Evolutionary conservation across 2,329 filamentous ascomycete species (phyloP), one percentile per base, ranked within the genome.

Genomic region (Botrytis galanthina): DNA sequence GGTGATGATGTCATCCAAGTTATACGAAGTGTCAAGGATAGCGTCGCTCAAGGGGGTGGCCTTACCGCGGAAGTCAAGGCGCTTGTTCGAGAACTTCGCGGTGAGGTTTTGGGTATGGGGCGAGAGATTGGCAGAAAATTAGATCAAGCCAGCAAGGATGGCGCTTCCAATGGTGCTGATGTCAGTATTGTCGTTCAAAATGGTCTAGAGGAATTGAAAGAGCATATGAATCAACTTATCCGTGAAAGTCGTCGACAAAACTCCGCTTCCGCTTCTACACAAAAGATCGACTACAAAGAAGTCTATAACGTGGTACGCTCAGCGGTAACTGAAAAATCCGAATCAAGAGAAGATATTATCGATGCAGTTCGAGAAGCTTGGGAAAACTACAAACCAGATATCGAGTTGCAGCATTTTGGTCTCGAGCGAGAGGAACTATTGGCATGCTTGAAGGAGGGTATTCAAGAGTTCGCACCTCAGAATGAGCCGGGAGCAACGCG

Each of bases 101-200:
- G 94, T 4, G 95, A 98, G 81, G 94, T 98, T 14, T 86, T 98
- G 7, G 95, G 94, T 4, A 98, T 98, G 95, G 95, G 95, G 6
- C 88, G 95, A 73, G 94, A 98, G 77, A 89, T 98, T 66, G 94
- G 92, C 59, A 91, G 93, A 73, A 92, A 94, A 77, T 87, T 98
- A n/a, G 93, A 96, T 75, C 90, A 94, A 75, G 87, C 90, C 16
- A 85, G 84, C 63, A 84, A 87, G 69, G 85, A 86, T 57, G 81
- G 83, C 1, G 67, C 75, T n/a, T 79, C 82, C 71, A 83, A 82
- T 76, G 87, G 87, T 72, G 86, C 86, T 5, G 87, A 87, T 72
- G 87, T 98, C 66, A 89, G 89, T 61, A 87, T 87, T 46, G 92
- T 98, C 70, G 89, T 98, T 51, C 90, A 95, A 39, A 89, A 95